Percentiles rank a stretch among this genome's conserved stretches.
Evolutionary conservation across 768 basidiomycete species (phyloP).

Genomic region (Suillus occidentalis): DNA sequence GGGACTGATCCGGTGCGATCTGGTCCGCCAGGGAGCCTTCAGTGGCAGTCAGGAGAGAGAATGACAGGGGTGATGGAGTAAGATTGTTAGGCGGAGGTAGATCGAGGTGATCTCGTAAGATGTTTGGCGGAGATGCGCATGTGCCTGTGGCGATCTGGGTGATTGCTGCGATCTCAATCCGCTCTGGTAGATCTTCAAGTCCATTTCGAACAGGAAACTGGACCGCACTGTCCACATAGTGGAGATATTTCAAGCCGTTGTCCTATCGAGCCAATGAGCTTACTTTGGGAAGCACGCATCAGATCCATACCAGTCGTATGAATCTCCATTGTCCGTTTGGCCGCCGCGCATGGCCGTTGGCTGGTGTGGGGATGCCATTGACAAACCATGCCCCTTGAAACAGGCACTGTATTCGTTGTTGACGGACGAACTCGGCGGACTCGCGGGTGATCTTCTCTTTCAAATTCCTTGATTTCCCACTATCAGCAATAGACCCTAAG

Average conservation of each 20-base stretch:
- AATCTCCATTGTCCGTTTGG: constrained; percentile 80
- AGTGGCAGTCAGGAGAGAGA: constrained; percentile 69
- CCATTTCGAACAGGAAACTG: constrained; percentile 81
- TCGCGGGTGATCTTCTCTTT: constrained; percentile 86
- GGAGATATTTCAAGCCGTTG: constrained; percentile 73
- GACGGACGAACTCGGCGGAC: constrained; percentile 85
- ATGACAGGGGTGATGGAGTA: constrained; percentile 68
- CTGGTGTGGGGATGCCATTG: constrained; percentile 60
- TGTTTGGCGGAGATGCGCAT: constrained; percentile 66
- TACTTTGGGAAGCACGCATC: neutral
- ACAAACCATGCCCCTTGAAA: constrained; percentile 93
- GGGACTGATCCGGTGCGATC: constrained; percentile 72
- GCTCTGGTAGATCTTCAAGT: constrained; percentile 84
- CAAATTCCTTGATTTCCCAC: constrained; percentile 58
- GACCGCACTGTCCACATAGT: constrained; percentile 78
- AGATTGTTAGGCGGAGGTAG: constrained; percentile 53
- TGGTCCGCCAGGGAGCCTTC: constrained; percentile 77
- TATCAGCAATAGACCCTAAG: constrained; percentile 7
- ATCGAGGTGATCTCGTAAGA: constrained; percentile 60
- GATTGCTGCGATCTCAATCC: constrained; percentile 78
- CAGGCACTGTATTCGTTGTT: constrained; percentile 86
- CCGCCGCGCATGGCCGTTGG: constrained; percentile 47
- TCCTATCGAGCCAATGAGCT: constrained; percentile 49
- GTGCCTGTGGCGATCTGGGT: constrained; percentile 78
- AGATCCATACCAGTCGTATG: constrained; percentile 66